Base-by-base conservation (phyloP, 306 rosid species). In the Trifolium dubium region DNA sequence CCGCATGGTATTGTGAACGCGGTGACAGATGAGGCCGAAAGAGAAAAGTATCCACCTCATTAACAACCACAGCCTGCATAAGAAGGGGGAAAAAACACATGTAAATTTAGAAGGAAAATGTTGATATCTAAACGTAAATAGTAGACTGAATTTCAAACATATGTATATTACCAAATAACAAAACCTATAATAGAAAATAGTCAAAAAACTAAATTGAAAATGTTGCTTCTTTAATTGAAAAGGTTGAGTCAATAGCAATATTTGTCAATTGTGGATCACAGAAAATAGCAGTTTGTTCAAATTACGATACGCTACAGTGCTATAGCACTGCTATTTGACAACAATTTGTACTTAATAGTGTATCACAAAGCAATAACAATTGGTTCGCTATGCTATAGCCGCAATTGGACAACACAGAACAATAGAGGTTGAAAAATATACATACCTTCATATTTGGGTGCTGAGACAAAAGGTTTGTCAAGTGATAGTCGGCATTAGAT, bases 371-470 rank as follows among this genome's bases (percentile, higher is more conserved):
- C 40, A 35, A 6, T 35, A 35, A 35, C 40, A 35, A 35, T 35
- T 6, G 6, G 40, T 8, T 35, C 40, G 40, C 40, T 6, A 35
- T 35, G 40, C 40, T 35, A 35, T 35, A 35, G 40, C 40, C 6
- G 40, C 8, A 35, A 35, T 7, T 35, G 40, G 40, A 35, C 40
- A 35, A 6, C 40, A 6, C 40, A 6, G 8, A 44, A 44, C 17
- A 31, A 40, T 10, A 71, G 9, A 29, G 17, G 11, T 44, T 44
- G 67, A 47, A 32, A 71, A 51, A 71, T 31, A 3, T 43, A 0
- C 65, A 63, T 82, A 92, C 99, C 96, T 90, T 92, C 99, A 94
- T 94, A 80, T 92, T 94, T 54, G 99, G 96, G 87, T 94, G 99
- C 54, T 92, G 95, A 40, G 92, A 79, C 85, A 94, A 61, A 64